Evolutionary conservation across 2,329 filamentous ascomycete species (phyloP).

Genomic region (Nannizzia gypsea): DNA sequence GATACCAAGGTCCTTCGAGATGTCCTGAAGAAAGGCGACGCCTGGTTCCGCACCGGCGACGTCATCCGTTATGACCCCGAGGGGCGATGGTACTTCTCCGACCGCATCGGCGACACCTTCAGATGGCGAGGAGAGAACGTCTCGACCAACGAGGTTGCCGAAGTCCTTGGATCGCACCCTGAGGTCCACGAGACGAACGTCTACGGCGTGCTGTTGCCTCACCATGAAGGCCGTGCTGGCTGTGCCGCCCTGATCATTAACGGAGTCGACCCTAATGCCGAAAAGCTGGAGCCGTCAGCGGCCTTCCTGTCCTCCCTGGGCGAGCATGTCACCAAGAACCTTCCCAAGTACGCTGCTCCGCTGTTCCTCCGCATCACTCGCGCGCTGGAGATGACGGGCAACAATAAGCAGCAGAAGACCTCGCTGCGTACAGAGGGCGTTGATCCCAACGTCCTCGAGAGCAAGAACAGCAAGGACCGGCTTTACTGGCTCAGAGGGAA

Average conservation of each 20-base stretch:
- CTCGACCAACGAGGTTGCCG: constrained; percentile 69
- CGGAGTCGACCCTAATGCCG: constrained; percentile 5
- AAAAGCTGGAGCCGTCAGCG: constrained; percentile 21
- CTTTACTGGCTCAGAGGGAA: constrained; percentile 57
- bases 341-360: constrained; percentile 66
- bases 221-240: constrained; percentile 73
- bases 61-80: constrained; percentile 59
- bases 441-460: constrained; percentile 40
- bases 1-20: constrained; percentile 60
- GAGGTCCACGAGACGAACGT: constrained; percentile 68
- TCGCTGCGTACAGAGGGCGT: constrained; percentile 61
- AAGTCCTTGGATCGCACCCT: constrained; percentile 56
- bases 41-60: constrained; percentile 77
- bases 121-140: constrained; percentile 66
- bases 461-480: constrained; percentile 37
- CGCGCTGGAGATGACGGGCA: constrained; percentile 60
- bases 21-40: constrained; percentile 64
- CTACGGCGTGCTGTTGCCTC: constrained; percentile 66
- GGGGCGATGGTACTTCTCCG: constrained; percentile 65
- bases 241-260: constrained; percentile 60
- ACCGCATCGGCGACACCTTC: constrained; percentile 47
- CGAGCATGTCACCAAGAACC: constrained; percentile 41
- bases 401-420: constrained; percentile 81
- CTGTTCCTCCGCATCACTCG: constrained; percentile 60
- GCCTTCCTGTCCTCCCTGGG: constrained; percentile 49